These are phyloP conservation scores for Scutellaria galericulata DNA, from an alignment of 257 asterid species.

Conservation along the genomic window DNA sequence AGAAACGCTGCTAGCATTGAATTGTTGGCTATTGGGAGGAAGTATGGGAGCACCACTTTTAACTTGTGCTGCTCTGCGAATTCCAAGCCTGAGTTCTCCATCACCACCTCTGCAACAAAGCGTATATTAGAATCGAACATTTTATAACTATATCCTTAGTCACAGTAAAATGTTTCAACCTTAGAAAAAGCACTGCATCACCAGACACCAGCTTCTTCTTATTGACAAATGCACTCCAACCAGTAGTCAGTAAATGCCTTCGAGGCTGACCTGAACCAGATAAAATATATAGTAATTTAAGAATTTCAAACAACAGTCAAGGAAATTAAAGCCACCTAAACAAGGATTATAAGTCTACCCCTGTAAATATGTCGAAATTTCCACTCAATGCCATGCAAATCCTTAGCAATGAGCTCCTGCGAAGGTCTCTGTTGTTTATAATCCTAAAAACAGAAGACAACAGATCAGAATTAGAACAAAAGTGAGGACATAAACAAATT, in stretches of 20 bases:
- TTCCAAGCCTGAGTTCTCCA: slow-evolving; percentile 95
- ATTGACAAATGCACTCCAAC: slow-evolving; percentile 99
- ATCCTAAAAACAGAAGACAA: slow-evolving; percentile 54
- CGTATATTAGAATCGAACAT: slow-evolving; percentile 4
- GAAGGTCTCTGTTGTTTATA: slow-evolving; percentile 94
- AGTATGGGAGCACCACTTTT: slow-evolving; percentile 54
- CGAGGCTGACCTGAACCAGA: slow-evolving; percentile 91
- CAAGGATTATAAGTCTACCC: slow-evolving; percentile 47
- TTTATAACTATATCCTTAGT: background rate
- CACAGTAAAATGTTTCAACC: slow-evolving; percentile 47
- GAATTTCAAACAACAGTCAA: background rate
- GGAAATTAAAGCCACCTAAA: background rate
- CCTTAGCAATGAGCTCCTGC: slow-evolving; percentile 95
- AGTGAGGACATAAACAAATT: background rate
- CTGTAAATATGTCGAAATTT: slow-evolving; percentile 94
- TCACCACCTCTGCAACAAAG: slow-evolving; percentile 78
- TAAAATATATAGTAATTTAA: background rate
- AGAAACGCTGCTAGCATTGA: slow-evolving; percentile 61
- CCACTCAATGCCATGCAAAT: slow-evolving; percentile 90
- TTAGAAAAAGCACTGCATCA: slow-evolving; percentile 93
- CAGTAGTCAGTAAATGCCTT: slow-evolving; percentile 96
- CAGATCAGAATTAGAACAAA: background rate
- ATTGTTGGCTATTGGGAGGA: slow-evolving; percentile 52
- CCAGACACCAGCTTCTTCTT: slow-evolving; percentile 93
- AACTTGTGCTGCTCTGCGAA: slow-evolving; percentile 89